A percentile compares a stretch with the other conserved stretches of the same genome.
Evolutionary conservation across 257 asterid genomes (phyloP).

Genomic region (Solanum etuberosum): DNA sequence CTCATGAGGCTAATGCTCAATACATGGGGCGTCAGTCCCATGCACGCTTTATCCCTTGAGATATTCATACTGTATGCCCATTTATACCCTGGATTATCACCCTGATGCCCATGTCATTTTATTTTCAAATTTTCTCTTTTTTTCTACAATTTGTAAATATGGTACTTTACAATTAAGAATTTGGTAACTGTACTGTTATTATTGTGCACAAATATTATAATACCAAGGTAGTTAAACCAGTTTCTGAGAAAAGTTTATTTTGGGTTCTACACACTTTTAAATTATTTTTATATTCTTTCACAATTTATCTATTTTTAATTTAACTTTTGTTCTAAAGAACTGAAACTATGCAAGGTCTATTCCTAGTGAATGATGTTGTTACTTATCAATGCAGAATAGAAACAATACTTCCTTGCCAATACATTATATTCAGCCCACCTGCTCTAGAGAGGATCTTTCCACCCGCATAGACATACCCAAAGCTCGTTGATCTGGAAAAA

Average conservation of each 20-base stretch:
- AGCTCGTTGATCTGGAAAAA: conserved; percentile 86
- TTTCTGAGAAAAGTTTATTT: neutral
- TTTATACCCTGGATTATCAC: neutral
- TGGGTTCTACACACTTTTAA: neutral
- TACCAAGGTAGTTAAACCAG: neutral
- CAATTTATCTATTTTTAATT: neutral
- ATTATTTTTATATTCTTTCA: neutral
- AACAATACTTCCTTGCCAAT: neutral
- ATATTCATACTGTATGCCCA: neutral
- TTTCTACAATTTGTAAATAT: neutral
- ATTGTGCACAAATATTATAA: neutral
- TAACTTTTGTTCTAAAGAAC: neutral
- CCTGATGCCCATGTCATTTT: neutral
- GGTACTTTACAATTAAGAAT: neutral
- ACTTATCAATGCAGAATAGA: neutral
- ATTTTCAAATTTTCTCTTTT: neutral
- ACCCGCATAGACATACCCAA: conserved; percentile 99
- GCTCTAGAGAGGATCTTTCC: conserved; percentile 92
- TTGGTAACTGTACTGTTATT: neutral
- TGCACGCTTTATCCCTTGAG: neutral
- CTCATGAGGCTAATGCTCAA: neutral
- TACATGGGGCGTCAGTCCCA: neutral
- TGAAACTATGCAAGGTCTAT: neutral
- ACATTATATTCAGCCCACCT: conserved; percentile 36
- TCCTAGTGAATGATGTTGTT: neutral